A percentile compares a stretch with the other conserved stretches of the same genome.
Conservation (phyloP, 345 rosid species). For the Citrus reticulata region DNA sequence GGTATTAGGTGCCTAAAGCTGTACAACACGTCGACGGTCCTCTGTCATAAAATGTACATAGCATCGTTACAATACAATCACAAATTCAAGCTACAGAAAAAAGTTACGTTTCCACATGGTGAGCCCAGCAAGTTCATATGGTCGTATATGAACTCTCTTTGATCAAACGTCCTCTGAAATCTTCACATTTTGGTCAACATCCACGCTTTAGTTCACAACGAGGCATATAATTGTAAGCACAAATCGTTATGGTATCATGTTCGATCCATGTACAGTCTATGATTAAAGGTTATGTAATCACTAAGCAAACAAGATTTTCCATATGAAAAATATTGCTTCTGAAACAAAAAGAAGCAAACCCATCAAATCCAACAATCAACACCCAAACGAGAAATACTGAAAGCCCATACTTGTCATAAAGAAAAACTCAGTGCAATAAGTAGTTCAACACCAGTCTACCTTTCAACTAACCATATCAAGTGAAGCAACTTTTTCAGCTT, state of each 20-base stretch:
- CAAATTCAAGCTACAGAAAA: too few species aligned
- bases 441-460: neutral
- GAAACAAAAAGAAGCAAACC: neutral
- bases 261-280: neutral
- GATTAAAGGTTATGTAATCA: neutral
- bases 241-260: neutral
- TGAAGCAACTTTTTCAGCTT: neutral
- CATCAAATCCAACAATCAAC: neutral
- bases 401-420: neutral
- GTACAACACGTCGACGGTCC: too few species aligned
- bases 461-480: neutral
- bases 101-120: too few species aligned
- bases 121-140: too few species aligned
- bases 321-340: neutral
- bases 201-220: neutral
- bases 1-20: too few species aligned
- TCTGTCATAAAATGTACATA: too few species aligned
- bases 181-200: too few species aligned
- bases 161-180: too few species aligned
- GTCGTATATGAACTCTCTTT: too few species aligned
- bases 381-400: neutral
- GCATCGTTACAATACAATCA: too few species aligned
- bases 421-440: neutral
- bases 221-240: neutral
- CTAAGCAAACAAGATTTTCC: neutral